Percentiles rank a stretch among this genome's conserved stretches.
These are phyloP conservation scores for Lodderomyces pseudojiufengensis DNA, from an alignment of 1,139 yeast genomes.

Conservation along the genomic window DNA sequence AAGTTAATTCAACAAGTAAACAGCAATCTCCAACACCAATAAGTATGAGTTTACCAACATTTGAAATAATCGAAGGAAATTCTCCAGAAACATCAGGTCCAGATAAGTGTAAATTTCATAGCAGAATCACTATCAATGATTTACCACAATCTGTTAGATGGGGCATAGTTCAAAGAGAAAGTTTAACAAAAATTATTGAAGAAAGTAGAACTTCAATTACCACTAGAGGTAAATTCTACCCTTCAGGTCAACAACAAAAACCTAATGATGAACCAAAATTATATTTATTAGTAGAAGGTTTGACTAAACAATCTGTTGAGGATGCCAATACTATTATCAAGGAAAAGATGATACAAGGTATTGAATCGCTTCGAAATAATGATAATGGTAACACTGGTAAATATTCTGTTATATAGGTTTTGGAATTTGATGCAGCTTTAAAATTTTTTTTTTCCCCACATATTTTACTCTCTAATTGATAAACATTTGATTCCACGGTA, in stretches of 20 bases:
- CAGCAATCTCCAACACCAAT: slow-evolving; percentile 7
- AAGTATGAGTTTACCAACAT: slow-evolving; percentile 32
- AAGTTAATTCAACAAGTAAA: slow-evolving; percentile 5
- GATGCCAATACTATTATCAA: slow-evolving; percentile 66
- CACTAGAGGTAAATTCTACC: slow-evolving; percentile 74
- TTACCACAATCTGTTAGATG: slow-evolving; percentile 82
- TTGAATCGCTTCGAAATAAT: slow-evolving; percentile 41
- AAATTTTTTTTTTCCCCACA: not conserved
- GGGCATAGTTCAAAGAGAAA: slow-evolving; percentile 72
- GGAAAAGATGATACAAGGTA: slow-evolving; percentile 57
- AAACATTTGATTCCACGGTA: too few relatives aligned
- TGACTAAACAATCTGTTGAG: slow-evolving; percentile 57
- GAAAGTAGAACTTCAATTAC: slow-evolving; percentile 78
- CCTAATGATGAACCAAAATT: slow-evolving; percentile 54
- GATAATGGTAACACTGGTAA: slow-evolving; percentile 36
- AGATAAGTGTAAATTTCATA: slow-evolving; percentile 62
- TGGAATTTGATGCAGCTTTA: not conserved
- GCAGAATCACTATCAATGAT: slow-evolving; percentile 77
- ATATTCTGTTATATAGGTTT: slow-evolving; percentile 26
- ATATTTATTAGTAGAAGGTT: slow-evolving; percentile 76
- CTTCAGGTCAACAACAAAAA: slow-evolving; percentile 37
- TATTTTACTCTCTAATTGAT: not conserved
- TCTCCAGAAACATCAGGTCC: slow-evolving; percentile 63
- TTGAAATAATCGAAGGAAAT: slow-evolving; percentile 50
- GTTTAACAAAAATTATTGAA: slow-evolving; percentile 63